A percentile compares a stretch with the other conserved stretches of the same genome.
Evolutionary conservation across 2,329 filamentous ascomycete genomes (phyloP).

Genomic region (Fonsecaea monophora): DNA sequence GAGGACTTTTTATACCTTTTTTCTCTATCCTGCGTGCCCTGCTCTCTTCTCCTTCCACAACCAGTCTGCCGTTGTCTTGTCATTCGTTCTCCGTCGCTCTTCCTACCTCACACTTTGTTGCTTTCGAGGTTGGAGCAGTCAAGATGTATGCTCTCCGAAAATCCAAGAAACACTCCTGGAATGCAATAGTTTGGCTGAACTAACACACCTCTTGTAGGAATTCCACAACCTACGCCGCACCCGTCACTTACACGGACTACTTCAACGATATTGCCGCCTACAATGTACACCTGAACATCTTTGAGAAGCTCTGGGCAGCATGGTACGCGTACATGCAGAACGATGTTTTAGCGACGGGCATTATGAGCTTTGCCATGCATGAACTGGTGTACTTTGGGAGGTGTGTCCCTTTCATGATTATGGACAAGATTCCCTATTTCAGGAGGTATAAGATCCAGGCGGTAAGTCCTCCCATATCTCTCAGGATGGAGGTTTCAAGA

Average conservation of each 20-base stretch:
- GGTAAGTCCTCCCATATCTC: slow-evolving; percentile 56
- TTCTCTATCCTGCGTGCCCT: background rate
- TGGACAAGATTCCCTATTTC: slow-evolving; percentile 86
- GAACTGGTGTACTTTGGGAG: slow-evolving; percentile 94
- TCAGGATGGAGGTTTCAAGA: background rate
- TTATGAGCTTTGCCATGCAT: slow-evolving; percentile 97
- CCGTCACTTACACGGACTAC: slow-evolving; percentile 69
- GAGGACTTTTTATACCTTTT: background rate
- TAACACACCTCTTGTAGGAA: slow-evolving; percentile 49
- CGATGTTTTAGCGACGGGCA: slow-evolving; percentile 92
- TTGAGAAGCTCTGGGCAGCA: slow-evolving; percentile 89
- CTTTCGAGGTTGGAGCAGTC: background rate
- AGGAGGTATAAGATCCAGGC: slow-evolving; percentile 94
- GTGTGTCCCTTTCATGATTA: slow-evolving; percentile 87
- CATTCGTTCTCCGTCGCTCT: background rate
- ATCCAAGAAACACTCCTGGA: background rate
- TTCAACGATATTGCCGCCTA: slow-evolving; percentile 70
- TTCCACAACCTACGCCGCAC: slow-evolving; percentile 49
- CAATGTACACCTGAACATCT: slow-evolving; percentile 85
- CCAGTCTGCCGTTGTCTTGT: background rate
- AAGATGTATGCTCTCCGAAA: slow-evolving; percentile 26
- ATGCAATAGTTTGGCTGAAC: background rate
- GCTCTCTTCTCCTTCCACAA: background rate
- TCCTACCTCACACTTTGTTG: background rate
- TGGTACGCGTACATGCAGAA: slow-evolving; percentile 99